These are phyloP conservation scores for Cladorrhinum sp. DNA, from an alignment of 2,329 filamentous ascomycete species.

Conservation along the genomic window DNA sequence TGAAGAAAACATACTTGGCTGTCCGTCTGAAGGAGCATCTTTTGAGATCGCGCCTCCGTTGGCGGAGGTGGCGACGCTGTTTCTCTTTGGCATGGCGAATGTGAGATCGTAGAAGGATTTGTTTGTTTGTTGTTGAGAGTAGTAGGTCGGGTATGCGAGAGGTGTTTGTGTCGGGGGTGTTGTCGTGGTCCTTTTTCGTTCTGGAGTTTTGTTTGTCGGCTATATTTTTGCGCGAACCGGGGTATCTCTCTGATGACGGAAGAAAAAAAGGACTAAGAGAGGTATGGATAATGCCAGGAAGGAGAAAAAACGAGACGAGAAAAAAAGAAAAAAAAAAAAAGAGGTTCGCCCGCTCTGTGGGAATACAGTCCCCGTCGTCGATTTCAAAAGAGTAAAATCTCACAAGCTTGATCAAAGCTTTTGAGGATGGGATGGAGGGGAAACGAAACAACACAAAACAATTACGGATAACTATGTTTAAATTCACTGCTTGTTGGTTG, in stretches of 20 bases:
- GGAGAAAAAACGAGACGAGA: not conserved
- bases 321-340: not conserved
- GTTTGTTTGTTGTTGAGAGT: not conserved
- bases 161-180: not conserved
- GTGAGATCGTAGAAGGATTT: not conserved
- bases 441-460: no score
- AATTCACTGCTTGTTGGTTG: conserved; percentile 5
- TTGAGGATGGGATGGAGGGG: not conserved
- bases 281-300: not conserved
- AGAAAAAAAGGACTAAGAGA: not conserved
- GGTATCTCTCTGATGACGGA: not conserved
- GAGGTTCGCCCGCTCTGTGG: not conserved
- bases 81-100: conserved; percentile 61
- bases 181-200: not conserved
- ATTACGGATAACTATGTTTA: no score
- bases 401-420: not conserved
- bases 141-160: not conserved
- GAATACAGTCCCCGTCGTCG: not conserved
- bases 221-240: not conserved
- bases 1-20: conserved; percentile 20
- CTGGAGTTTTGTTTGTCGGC: not conserved
- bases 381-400: not conserved
- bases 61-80: conserved; percentile 41
- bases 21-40: conserved; percentile 15
- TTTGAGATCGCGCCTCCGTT: conserved; percentile 45